Evolutionary conservation across 768 basidiomycete genomes (phyloP).

Genomic region (Leccinum imitatum): DNA sequence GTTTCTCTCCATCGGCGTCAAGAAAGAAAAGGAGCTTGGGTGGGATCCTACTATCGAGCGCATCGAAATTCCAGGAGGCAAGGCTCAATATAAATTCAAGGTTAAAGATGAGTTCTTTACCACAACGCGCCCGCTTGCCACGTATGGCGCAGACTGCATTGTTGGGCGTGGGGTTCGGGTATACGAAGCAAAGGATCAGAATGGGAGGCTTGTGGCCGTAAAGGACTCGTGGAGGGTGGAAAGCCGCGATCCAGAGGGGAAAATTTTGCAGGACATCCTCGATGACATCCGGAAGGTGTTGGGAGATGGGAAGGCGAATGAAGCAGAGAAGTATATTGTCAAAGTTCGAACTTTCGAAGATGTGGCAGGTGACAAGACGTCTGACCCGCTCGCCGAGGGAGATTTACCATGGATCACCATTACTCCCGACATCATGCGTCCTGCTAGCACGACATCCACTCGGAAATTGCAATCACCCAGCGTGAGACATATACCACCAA

Average conservation of each 20-base stretch:
- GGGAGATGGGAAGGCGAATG: not conserved
- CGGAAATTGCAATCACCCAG: too few species aligned
- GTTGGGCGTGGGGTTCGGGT: slow-evolving; percentile 3
- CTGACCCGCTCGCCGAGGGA: too few species aligned
- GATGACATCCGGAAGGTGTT: not conserved
- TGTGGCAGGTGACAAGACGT: not conserved
- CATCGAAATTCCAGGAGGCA: not conserved
- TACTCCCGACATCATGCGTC: too few species aligned
- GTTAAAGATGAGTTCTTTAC: not conserved
- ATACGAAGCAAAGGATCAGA: not conserved
- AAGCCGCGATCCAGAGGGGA: not conserved
- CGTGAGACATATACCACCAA: too few species aligned
- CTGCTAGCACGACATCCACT: too few species aligned
- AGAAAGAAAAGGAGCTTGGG: not conserved
- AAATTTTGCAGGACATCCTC: not conserved
- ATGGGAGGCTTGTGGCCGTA: not conserved
- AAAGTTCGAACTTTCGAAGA: not conserved
- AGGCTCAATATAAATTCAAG: not conserved
- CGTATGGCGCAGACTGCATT: not conserved
- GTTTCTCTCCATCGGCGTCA: too few species aligned
- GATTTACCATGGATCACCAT: too few species aligned
- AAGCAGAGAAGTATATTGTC: not conserved
- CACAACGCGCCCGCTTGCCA: slow-evolving; percentile 1
- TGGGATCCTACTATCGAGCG: slow-evolving; percentile 11
- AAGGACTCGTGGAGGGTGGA: slow-evolving; percentile 11